Conservation (phyloP, 495 filamentous ascomycete species). For the Tuber melanosporum region DNA sequence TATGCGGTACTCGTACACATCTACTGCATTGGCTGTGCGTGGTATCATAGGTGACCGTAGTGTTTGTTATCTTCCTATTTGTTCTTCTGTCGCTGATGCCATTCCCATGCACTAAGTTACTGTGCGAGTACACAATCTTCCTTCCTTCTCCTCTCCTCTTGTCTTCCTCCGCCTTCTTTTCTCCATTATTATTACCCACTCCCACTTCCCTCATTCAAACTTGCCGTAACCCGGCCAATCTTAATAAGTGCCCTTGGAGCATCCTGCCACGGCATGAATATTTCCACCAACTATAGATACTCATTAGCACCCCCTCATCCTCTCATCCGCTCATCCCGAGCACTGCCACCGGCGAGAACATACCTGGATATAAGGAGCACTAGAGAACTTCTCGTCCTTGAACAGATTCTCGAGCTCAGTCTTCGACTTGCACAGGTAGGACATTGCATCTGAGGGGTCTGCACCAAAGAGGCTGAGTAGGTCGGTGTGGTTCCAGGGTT, state of each 20-base stretch:
- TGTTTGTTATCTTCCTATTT: not conserved
- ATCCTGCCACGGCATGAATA: constrained; percentile 80
- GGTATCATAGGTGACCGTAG: not conserved
- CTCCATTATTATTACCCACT: not conserved
- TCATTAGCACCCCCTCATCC: constrained; percentile 35
- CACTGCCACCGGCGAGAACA: not conserved
- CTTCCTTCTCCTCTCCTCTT: not conserved
- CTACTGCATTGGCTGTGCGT: not conserved
- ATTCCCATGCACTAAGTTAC: not conserved
- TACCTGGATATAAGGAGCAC: constrained; percentile 44
- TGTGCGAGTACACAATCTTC: not conserved
- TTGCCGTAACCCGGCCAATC: constrained; percentile 59
- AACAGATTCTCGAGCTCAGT: constrained; percentile 64
- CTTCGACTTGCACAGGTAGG: constrained; percentile 64
- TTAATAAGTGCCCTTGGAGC: constrained; percentile 63
- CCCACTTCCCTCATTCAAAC: not conserved
- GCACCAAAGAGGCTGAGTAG: constrained; percentile 65
- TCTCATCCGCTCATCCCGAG: not conserved
- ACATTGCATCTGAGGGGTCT: constrained; percentile 51
- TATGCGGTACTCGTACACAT: not conserved
- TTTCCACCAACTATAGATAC: constrained; percentile 65
- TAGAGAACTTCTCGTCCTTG: constrained; percentile 57
- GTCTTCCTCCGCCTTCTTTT: not conserved
- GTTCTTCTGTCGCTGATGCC: not conserved
- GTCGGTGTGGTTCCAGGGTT: constrained; percentile 63